Evolutionary conservation across 768 basidiomycete species (phyloP), one percentile per base, ranked within the genome.

Genomic region (Phanerochaete carnosa): DNA sequence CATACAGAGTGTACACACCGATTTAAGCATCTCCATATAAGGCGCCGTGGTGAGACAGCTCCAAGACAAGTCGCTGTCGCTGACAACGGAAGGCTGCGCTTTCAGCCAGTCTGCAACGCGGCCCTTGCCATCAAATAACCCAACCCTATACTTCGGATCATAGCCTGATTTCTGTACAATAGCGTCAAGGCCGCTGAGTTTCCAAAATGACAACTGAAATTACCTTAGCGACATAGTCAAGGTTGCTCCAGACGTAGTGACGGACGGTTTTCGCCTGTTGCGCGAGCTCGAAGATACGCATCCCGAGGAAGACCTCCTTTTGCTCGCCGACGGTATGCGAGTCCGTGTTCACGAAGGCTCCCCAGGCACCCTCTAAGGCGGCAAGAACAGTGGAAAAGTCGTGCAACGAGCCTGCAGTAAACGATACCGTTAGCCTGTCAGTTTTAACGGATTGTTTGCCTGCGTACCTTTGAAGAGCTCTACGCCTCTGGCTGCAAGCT

Each of bases 191-290:
- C 5, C 33, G 15, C n/a, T 32, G 51, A n/a, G 1, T 29, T 52
- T 15, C 32, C 7, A 13, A 45, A 15, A 55, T n/a, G n/a, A 13
- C 32, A 12, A 22, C 29, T 4, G 11, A 2, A 16, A 68, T 50
- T 22, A 78, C 76, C 72, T 77, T 77, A 66, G 67, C 65, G 12
- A 67, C 67, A 60, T 77, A 78, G 52, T 77, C 75, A 16, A 78
- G 62, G 59, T 69, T 75, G 59, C 76, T 75, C 71, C 72, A 79
- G 30, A 79, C 70, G 43, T 73, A 74, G 62, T 79, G 77, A n/a
- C 73, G 66, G 61, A 75, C 65, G 26, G 71, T 62, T 16, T 63
- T 63, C 15, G 62, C 68, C 30, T 71, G 70, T 51, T 75, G 69
- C 6, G 77, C 75, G 11, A 66, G 65, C 61, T 79, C 78, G 58